Evolutionary conservation across 192 early-diverging fungal genomes (phyloP), one percentile per base, ranked within the genome.

Genomic region (Backusella liffmaniae): DNA sequence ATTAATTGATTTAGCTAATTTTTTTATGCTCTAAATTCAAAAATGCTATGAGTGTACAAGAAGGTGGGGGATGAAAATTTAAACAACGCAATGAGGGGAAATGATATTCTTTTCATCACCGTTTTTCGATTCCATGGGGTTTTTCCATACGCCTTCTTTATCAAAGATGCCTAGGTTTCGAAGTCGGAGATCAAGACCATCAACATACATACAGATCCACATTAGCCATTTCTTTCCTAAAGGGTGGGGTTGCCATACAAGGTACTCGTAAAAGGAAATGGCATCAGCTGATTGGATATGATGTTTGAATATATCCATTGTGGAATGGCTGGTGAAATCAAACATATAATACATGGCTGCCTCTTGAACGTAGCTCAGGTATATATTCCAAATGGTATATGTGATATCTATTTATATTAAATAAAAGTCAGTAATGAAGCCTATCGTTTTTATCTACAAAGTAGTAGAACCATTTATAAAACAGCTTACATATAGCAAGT

Each of bases 401-500:
- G 72, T 72, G 26, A 78, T 78, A 9, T 73, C 77, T 78, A 42
- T 30, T 4, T n/a, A 68, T 0, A 73, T 49, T 29, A 36, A 62
- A 62, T 29, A 29, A 15, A 70, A 5, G 10, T 42, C 12, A 39
- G 13, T 67, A 42, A 2, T 3, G 18, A 2, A n/a, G 6, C 16
- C 3, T 13, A 10, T 26, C 5, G 36, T 34, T 36, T 32, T 73
- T 37, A 23, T 3, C 32, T 37, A 12, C 37, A 23, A 30, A 9
- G 10, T 6, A n/a, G 4, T 23, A 67, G 3, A n/a, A 10, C 5
- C 18, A 4, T 41, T 15, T 26, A 36, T 62, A 56, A 44, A 42
- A 34, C 2, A 44, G 5, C 77, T 78, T 78, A 78, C 77, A 65
- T 36, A 86, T 44, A 3, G 84, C 90, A 29, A 91, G 56, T 29